Evolutionary conservation across 1,139 yeast species (phyloP).

Genomic region (Protomyces macrosporus): DNA sequence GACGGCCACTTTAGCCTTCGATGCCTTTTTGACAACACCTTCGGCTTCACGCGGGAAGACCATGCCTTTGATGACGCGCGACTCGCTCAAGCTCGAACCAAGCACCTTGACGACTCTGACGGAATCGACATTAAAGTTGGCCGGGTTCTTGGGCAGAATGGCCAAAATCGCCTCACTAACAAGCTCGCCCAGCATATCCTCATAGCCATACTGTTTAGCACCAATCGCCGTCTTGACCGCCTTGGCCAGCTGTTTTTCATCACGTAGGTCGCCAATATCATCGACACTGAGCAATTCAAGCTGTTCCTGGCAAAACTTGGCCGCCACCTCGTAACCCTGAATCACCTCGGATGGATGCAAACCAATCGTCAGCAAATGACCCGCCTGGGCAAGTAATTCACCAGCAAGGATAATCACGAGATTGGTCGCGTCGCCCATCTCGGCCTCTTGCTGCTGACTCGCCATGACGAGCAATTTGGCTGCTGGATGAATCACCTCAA

Average conservation of each 20-base stretch:
- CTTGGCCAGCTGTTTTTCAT: conserved; percentile 57
- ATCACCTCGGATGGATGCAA: conserved; percentile 82
- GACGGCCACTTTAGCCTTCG: conserved; percentile 78
- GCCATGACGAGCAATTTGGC: conserved; percentile 95
- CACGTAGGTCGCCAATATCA: conserved; percentile 54
- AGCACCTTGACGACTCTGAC: conserved; percentile 91
- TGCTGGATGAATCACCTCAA: conserved; percentile 95
- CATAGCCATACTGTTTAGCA: conserved; percentile 89
- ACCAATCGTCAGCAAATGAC: conserved; percentile 76
- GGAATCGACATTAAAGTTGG: conserved; percentile 77
- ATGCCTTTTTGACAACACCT: conserved; percentile 67
- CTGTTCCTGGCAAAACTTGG: conserved; percentile 59
- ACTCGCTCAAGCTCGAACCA: conserved; percentile 75
- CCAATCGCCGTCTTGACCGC: conserved; percentile 83
- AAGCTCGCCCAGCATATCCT: conserved; percentile 65
- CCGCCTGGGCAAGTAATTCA: conserved; percentile 76
- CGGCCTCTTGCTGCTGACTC: conserved; percentile 90
- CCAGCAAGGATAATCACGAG: conserved; percentile 80
- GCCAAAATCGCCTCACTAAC: conserved; percentile 82
- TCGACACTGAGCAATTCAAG: conserved; percentile 64
- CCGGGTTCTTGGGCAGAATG: conserved; percentile 66
- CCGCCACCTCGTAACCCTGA: conserved; percentile 83
- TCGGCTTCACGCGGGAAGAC: conserved; percentile 97
- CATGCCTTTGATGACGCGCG: conserved; percentile 91
- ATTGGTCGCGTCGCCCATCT: conserved; percentile 73